Base-by-base conservation (phyloP, 768 basidiomycete genomes). In the Pleurotus citrinopileatus region DNA sequence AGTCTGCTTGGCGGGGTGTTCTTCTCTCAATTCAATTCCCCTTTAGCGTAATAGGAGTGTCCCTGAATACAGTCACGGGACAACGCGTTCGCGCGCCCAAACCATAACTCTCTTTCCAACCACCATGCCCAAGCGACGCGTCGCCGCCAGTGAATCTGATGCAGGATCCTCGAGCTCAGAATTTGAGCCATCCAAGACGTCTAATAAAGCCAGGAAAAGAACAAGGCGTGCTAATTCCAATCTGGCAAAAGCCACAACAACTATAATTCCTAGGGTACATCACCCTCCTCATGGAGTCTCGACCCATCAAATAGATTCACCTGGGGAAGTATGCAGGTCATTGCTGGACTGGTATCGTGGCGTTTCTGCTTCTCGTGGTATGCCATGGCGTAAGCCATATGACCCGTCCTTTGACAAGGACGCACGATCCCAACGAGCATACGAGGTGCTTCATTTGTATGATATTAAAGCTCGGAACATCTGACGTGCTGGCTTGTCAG, bases 371-470 rank as follows among this genome's bases (percentile, higher is more conserved):
- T 70, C 69, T 19, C 81, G 94, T 42, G 83, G 83, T 29, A 97
- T 98, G 94, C 95, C 94, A 0, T 97, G 94, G 95, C 78, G 94
- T 52, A 93, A 89, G 65, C 75, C 77, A 8, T 89, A 80, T 61
- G 74, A 87, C 63, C 72, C 77, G 4, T 71, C 73, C 13, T 65
- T 84, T 58, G 77, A 65, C 38, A 63, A 65, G 3, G 82, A 83
- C 34, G 84, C 81, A 52, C 85, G 85, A 53, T 82, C 86, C 1
- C 94, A 97, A 67, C 73, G 93, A 44, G 95, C 94, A 5, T 97
- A 98, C 63, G 93, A 97, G 79, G 94, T 94, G 62, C 8, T 23
- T 43, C 28, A 15, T n/a, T 27, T 10, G 42, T 56, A 13, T 40
- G 7, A 6, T 53, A 51, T 28, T 25, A 13, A 37, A 20, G 17